A percentile compares a stretch with the other conserved stretches of the same genome.
These are phyloP conservation scores for Trichomonas gallinae DNA, from an alignment of 208 protist species.

Conservation along the genomic window DNA sequence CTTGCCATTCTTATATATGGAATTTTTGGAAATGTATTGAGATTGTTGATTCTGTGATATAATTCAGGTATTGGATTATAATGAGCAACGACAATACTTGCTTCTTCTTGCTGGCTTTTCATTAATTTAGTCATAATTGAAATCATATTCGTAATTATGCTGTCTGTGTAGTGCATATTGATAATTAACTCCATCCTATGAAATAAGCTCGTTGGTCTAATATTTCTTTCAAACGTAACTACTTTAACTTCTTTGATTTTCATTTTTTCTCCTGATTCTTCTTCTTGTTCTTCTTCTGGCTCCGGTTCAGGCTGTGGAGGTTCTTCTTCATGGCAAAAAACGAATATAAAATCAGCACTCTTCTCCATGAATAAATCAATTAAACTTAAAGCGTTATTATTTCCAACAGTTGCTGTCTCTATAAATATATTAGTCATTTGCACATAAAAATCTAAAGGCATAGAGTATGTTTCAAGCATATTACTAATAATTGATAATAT, in stretches of 20 bases:
- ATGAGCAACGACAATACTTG: not conserved
- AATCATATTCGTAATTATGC: not conserved
- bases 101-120: not conserved
- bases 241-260: too few relatives aligned
- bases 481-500: not conserved
- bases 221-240: too few relatives aligned
- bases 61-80: not conserved
- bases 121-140: not conserved
- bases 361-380: not conserved
- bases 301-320: too few relatives aligned
- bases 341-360: not conserved
- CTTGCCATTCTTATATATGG: not conserved
- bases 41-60: not conserved
- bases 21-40: not conserved
- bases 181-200: too few relatives aligned
- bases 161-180: not conserved
- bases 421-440: not conserved
- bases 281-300: too few relatives aligned
- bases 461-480: not conserved
- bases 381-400: not conserved
- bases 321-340: not conserved
- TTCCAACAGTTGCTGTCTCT: not conserved
- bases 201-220: too few relatives aligned
- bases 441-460: not conserved
- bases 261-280: too few relatives aligned